These are phyloP conservation scores for Magnaporthiopsis poae DNA, from an alignment of 2,329 filamentous ascomycete genomes.

Conservation along the genomic window DNA sequence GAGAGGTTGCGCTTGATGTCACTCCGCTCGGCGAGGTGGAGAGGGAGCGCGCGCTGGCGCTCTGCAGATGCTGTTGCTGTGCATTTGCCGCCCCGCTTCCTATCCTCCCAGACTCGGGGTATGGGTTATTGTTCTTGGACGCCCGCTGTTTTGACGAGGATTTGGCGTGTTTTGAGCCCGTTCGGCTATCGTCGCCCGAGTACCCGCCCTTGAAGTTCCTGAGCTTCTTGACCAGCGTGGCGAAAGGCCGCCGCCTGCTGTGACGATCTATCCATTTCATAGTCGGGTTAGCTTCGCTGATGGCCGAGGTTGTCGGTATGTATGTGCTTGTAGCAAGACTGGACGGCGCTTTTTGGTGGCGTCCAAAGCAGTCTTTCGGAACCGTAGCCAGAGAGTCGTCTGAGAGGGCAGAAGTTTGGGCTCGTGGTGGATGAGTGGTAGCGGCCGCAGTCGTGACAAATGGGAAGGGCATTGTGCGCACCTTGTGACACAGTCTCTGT, in stretches of 20 bases:
- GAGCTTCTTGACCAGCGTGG: slow-evolving; percentile 88
- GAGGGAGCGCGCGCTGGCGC: slow-evolving; percentile 43
- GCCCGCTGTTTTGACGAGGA: slow-evolving; percentile 46
- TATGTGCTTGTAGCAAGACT: not conserved
- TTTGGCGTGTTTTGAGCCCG: slow-evolving; percentile 34
- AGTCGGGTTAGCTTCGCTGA: not conserved
- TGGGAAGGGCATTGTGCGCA: not conserved
- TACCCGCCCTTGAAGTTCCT: slow-evolving; percentile 58
- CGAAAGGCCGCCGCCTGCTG: slow-evolving; percentile 73
- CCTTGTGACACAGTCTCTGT: slow-evolving; percentile 23
- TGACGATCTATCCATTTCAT: slow-evolving; percentile 13
- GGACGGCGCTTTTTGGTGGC: not conserved
- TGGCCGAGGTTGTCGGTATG: not conserved
- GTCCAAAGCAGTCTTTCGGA: not conserved
- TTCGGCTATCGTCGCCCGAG: slow-evolving; percentile 44
- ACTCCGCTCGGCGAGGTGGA: slow-evolving; percentile 44
- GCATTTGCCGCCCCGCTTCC: slow-evolving; percentile 20
- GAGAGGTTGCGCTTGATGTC: slow-evolving; percentile 41
- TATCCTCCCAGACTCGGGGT: slow-evolving; percentile 66
- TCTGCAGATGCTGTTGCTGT: slow-evolving; percentile 13
- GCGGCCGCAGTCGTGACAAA: not conserved
- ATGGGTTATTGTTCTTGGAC: slow-evolving; percentile 76
- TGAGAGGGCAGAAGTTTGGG: not conserved
- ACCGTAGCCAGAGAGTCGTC: too few relatives aligned
- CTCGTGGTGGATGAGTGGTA: not conserved